phyloP scores from a whole-genome alignment of 2,329 filamentous ascomycete genomes.

The Aureobasidium zeae region DNA sequence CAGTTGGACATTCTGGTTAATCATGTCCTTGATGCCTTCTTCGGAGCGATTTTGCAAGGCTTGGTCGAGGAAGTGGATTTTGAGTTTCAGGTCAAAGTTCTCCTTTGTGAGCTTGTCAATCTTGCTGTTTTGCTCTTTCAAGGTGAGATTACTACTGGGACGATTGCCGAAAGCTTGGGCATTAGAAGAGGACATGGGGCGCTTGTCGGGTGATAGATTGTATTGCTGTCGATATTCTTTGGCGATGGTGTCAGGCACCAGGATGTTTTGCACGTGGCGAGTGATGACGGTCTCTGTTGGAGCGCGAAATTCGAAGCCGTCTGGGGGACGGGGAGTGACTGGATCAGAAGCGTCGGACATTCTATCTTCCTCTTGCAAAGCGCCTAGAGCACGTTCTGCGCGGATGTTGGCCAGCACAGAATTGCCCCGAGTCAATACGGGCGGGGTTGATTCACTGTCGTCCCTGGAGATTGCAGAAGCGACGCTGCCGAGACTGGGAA shows the following conservation, averaged over 20 bases:
- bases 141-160: constrained; percentile 51
- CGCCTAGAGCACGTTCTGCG: constrained; percentile 32
- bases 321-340: constrained; percentile 59
- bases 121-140: constrained; percentile 96
- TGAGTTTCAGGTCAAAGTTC: constrained; percentile 94
- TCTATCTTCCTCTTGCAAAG: constrained; percentile 50
- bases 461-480: constrained; percentile 59
- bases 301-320: constrained; percentile 36
- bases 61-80: constrained; percentile 94
- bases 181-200: constrained; percentile 30
- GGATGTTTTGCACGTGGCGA: constrained; percentile 79
- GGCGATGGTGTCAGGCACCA: constrained; percentile 80
- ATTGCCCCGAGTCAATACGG: constrained; percentile 23
- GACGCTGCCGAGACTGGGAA: constrained; percentile 84
- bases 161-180: constrained; percentile 22
- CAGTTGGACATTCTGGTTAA: constrained; percentile 91
- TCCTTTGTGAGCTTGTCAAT: constrained; percentile 95
- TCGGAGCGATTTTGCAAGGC: constrained; percentile 87
- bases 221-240: constrained; percentile 75
- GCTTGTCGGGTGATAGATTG: constrained; percentile 52
- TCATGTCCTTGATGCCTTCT: constrained; percentile 95
- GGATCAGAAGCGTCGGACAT: constrained; percentile 43
- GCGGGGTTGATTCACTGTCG: constrained; percentile 36
- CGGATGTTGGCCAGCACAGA: constrained; percentile 24
- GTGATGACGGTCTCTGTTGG: constrained; percentile 79